Evolutionary conservation across 768 basidiomycete genomes (phyloP).

Genomic region (Xerocomellus intermedius): DNA sequence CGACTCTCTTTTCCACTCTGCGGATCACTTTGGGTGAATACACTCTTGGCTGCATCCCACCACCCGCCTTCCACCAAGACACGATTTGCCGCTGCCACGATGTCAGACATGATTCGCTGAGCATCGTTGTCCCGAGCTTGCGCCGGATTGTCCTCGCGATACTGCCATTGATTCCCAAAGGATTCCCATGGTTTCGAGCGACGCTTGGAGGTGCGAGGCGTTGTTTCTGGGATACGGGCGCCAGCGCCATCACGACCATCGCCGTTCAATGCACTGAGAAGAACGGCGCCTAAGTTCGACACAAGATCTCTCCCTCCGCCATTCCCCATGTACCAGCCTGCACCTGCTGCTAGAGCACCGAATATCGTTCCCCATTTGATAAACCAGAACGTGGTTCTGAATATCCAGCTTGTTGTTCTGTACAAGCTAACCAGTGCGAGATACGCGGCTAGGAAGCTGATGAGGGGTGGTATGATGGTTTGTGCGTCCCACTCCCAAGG

Average conservation of each 20-base stretch:
- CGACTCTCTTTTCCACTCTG: conserved; percentile 5
- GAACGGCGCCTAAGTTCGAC: conserved; percentile 38
- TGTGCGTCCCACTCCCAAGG: conserved; percentile 67
- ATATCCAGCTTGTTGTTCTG: conserved; percentile 73
- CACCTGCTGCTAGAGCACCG: conserved; percentile 48
- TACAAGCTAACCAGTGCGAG: conserved; percentile 75
- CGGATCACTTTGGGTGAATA: conserved; percentile 20
- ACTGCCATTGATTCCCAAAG: conserved; percentile 62
- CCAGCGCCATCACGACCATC: conserved; percentile 32
- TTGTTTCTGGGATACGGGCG: conserved; percentile 18
- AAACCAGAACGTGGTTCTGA: conserved; percentile 65
- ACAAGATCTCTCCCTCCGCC: conserved; percentile 34
- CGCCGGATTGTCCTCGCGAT: conserved; percentile 26
- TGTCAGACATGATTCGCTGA: conserved; percentile 46
- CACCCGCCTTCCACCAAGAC: conserved; percentile 35
- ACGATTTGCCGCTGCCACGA: conserved; percentile 37
- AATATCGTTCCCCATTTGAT: conserved; percentile 76
- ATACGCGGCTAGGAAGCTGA: conserved; percentile 71
- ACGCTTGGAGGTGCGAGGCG: conserved; percentile 15
- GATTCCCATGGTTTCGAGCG: conserved; percentile 63
- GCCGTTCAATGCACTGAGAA: conserved; percentile 45
- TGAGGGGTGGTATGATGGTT: conserved; percentile 67
- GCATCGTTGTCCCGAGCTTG: conserved; percentile 35
- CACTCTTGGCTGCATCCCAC: conserved; percentile 37
- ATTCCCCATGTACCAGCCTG: conserved; percentile 53